Conservation (phyloP, 1,284 basidiomycete genomes). For the Marasmius sp. region DNA sequence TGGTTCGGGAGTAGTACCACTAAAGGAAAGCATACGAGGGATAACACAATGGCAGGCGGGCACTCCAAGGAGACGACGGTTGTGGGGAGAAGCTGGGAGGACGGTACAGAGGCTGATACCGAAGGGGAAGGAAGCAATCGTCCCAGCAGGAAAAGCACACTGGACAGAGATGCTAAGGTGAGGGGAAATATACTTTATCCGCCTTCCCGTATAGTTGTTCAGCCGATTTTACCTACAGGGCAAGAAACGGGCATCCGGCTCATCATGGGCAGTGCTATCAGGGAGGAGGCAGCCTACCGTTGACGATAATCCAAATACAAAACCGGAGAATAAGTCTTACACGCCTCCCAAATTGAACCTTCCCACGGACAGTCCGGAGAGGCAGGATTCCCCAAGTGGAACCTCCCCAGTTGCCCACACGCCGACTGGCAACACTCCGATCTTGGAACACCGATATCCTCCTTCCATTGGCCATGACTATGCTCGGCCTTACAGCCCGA, state of each 20-base stretch:
- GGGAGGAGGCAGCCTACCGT: background rate
- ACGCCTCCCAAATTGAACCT: background rate
- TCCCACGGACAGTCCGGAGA: background rate
- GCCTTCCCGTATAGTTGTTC: background rate
- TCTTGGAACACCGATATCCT: conserved; percentile 36
- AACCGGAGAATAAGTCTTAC: background rate
- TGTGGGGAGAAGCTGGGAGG: conserved; percentile 5
- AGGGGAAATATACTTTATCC: background rate
- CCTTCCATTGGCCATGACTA: conserved; percentile 25
- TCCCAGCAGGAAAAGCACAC: conserved; percentile 9
- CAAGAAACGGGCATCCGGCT: conserved; percentile 14
- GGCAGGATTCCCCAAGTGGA: background rate
- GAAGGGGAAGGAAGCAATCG: conserved; percentile 22
- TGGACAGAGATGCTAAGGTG: conserved; percentile 15
- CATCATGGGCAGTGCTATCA: conserved; percentile 19
- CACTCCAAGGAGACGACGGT: background rate
- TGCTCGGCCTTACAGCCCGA: conserved; percentile 9
- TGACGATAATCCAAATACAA: background rate
- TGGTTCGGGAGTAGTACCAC: conserved; percentile 2
- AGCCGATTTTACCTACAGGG: background rate
- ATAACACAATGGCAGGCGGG: background rate
- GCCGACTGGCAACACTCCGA: background rate
- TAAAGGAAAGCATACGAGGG: background rate
- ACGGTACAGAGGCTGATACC: conserved; percentile 27
- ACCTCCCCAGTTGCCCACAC: background rate